Conservation (phyloP, 768 basidiomycete species). For the Hericium rajendrae region DNA sequence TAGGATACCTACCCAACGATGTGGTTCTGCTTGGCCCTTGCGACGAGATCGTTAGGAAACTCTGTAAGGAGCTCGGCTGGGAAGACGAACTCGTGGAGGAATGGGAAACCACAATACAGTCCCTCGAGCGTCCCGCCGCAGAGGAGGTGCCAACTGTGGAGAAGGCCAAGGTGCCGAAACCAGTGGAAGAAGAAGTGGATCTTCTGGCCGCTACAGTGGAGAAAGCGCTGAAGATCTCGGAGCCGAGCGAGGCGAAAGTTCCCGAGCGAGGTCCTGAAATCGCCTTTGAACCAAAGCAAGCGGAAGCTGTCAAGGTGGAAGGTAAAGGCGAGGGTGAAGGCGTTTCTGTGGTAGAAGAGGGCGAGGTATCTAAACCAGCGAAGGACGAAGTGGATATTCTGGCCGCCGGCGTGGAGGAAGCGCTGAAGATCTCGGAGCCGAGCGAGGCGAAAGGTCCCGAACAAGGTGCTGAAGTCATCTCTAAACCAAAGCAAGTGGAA, state of each 20-base stretch:
- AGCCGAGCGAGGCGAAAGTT: background rate
- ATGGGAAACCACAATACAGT: slow-evolving; percentile 4
- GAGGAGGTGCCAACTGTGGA: background rate
- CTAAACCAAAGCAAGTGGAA: too few relatives aligned
- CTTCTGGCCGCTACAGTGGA: background rate
- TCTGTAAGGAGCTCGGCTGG: slow-evolving; percentile 13
- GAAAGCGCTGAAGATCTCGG: background rate
- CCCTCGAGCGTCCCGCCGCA: background rate
- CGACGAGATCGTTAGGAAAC: slow-evolving; percentile 12
- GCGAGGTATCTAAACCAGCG: background rate
- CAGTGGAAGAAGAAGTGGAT: background rate
- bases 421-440: too few relatives aligned
- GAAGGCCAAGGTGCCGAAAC: background rate
- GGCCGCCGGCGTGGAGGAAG: too few relatives aligned
- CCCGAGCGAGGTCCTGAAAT: background rate
- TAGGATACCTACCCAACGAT: slow-evolving; percentile 8
- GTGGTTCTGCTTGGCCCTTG: slow-evolving; percentile 13
- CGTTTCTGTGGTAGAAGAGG: background rate
- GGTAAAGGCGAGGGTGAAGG: background rate
- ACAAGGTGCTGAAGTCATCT: too few relatives aligned
- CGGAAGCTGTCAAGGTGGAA: background rate
- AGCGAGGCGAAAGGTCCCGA: too few relatives aligned
- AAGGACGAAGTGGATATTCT: too few relatives aligned
- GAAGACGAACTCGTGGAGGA: slow-evolving; percentile 9
- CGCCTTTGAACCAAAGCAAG: background rate